A percentile compares a stretch with the other conserved stretches of the same genome.
These are phyloP conservation scores for Hyphopichia wangnamkhiaoensis DNA, from an alignment of 1,139 yeast genomes.

Conservation along the genomic window DNA sequence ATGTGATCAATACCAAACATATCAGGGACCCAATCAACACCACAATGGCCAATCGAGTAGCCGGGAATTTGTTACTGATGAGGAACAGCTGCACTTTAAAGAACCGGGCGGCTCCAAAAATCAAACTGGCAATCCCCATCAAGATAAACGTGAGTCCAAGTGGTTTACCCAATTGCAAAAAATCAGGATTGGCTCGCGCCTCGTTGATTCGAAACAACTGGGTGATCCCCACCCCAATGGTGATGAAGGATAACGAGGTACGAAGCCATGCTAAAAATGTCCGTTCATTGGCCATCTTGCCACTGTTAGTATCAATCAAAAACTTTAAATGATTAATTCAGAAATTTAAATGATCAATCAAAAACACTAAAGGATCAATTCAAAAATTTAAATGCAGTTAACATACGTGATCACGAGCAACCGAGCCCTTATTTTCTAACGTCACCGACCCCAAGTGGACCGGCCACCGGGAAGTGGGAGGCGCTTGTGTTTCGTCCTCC, in stretches of 20 bases:
- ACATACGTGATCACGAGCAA: conserved; percentile 47
- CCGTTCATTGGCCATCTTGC: conserved; percentile 73
- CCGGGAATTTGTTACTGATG: conserved; percentile 29
- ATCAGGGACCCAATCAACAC: no score
- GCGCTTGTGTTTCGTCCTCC: no score
- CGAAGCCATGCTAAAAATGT: conserved; percentile 78
- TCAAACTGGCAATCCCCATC: conserved; percentile 36
- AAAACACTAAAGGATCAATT: background rate
- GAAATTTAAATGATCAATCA: no score
- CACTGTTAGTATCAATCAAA: no score
- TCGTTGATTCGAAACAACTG: conserved; percentile 40
- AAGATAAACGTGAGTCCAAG: conserved; percentile 37
- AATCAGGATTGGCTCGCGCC: conserved; percentile 12
- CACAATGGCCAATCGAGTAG: conserved; percentile 26
- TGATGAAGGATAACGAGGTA: conserved; percentile 49
- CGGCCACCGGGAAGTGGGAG: no score
- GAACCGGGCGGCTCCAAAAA: conserved; percentile 34
- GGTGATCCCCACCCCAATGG: conserved; percentile 45
- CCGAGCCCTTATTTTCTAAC: conserved; percentile 48
- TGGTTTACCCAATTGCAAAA: conserved; percentile 34
- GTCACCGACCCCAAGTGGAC: background rate
- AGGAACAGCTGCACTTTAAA: conserved; percentile 36
- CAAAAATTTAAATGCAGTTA: background rate
- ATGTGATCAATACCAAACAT: no score
- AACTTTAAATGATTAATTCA: no score